Conservation (phyloP, 148 eudicot species). For the Cornus florida region DNA sequence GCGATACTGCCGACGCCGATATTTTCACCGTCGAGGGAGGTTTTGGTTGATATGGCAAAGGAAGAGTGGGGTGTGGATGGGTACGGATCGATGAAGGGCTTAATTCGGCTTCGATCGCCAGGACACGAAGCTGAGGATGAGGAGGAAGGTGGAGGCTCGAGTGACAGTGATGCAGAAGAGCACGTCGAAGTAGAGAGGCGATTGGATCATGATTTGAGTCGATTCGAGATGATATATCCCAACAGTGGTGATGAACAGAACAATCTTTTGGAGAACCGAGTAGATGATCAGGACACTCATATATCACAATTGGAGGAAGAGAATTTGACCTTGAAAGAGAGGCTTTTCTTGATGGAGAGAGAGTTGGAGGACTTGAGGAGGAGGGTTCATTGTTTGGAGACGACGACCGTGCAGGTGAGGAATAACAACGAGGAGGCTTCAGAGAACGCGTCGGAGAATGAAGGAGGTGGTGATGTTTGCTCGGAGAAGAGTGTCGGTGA, state of each 20-base stretch:
- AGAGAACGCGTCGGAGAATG: slow-evolving; percentile 24
- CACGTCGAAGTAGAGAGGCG: slow-evolving; percentile 32
- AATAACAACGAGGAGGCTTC: slow-evolving; percentile 9
- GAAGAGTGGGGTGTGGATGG: slow-evolving; percentile 41
- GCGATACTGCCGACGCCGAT: slow-evolving; percentile 14
- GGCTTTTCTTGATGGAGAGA: slow-evolving; percentile 28
- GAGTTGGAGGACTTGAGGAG: slow-evolving; percentile 31
- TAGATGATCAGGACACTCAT: background rate
- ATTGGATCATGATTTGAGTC: slow-evolving; percentile 35
- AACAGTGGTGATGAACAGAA: slow-evolving; percentile 11
- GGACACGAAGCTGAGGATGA: slow-evolving; percentile 23
- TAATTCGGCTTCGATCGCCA: slow-evolving; percentile 22
- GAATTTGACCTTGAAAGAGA: background rate
- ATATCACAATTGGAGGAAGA: background rate
- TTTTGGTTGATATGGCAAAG: background rate
- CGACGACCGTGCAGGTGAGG: background rate
- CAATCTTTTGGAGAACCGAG: slow-evolving; percentile 18
- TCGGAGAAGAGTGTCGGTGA: slow-evolving; percentile 17
- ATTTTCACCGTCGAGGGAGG: background rate
- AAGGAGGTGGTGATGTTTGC: slow-evolving; percentile 17
- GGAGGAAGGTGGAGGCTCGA: slow-evolving; percentile 17
- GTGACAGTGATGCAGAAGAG: slow-evolving; percentile 31
- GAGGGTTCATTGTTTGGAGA: slow-evolving; percentile 25
- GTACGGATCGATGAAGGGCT: slow-evolving; percentile 35
- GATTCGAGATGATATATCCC: slow-evolving; percentile 39